Conservation (phyloP, 2,329 filamentous ascomycete genomes). For the Aureobasidium namibiae region DNA sequence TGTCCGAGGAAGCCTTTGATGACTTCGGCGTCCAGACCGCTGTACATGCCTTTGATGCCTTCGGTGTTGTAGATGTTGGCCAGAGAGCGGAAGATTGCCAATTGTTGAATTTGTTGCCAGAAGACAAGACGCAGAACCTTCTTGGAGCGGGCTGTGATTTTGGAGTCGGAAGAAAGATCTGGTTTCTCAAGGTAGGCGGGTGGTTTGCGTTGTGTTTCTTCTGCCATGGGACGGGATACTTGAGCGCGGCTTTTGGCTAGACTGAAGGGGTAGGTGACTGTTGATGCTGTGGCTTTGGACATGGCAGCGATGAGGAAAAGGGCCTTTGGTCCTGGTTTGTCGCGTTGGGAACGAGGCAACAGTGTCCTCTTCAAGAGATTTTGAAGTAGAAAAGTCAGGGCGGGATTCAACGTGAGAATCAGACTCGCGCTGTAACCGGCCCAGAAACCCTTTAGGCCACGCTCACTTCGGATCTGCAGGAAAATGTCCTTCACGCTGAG, state of each 20-base stretch:
- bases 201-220: not conserved
- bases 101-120: slow-evolving; percentile 19
- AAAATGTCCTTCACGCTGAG: slow-evolving; percentile 49
- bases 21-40: slow-evolving; percentile 67
- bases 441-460: slow-evolving; percentile 72
- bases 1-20: slow-evolving; percentile 79
- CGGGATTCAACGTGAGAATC: slow-evolving; percentile 75
- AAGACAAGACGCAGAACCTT: slow-evolving; percentile 18
- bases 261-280: slow-evolving; percentile 76
- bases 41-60: slow-evolving; percentile 62
- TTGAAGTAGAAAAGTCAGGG: slow-evolving; percentile 77
- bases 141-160: slow-evolving; percentile 10
- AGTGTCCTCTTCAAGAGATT: slow-evolving; percentile 57
- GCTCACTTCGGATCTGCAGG: slow-evolving; percentile 56
- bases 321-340: slow-evolving; percentile 44
- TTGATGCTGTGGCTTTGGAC: slow-evolving; percentile 69
- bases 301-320: slow-evolving; percentile 64
- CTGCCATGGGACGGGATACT: slow-evolving; percentile 34
- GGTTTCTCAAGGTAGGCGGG: slow-evolving; percentile 8
- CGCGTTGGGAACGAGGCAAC: slow-evolving; percentile 45
- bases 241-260: slow-evolving; percentile 76
- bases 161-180: not conserved
- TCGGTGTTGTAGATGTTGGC: slow-evolving; percentile 39
- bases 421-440: slow-evolving; percentile 76
- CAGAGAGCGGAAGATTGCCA: slow-evolving; percentile 23